Conservation (phyloP, 805 yeast genomes). For the Cyberlindnera suaveolens region DNA sequence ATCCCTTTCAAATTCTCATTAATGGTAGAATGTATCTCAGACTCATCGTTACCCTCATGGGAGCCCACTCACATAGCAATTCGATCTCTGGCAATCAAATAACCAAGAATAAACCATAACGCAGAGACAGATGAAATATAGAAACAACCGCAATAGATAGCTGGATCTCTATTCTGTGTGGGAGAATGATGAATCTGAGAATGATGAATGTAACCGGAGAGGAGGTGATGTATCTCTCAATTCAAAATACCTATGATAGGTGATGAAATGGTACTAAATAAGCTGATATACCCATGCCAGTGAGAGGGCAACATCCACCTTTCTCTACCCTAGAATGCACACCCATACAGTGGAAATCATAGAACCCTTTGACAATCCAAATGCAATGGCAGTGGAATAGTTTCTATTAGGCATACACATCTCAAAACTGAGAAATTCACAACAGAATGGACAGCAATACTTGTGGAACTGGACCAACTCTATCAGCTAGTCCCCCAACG, state of each 20-base stretch:
- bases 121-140: constrained; percentile 40
- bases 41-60: constrained; percentile 24
- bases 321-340: constrained; percentile 46
- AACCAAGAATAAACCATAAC: constrained; percentile 45
- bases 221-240: constrained; percentile 29
- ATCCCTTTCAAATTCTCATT: constrained; percentile 1
- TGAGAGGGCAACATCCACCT: constrained; percentile 41
- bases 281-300: constrained; percentile 50
- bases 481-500: constrained; percentile 46
- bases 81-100: constrained; percentile 45
- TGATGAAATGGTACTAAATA: constrained; percentile 46
- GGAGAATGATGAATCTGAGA: too few species aligned
- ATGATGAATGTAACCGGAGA: constrained; percentile 24
- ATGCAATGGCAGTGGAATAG: constrained; percentile 47
- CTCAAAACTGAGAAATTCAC: constrained; percentile 37
- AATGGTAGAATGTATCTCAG: constrained; percentile 11
- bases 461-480: constrained; percentile 47
- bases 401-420: constrained; percentile 56
- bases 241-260: constrained; percentile 52
- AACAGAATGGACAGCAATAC: constrained; percentile 30
- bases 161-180: constrained; percentile 43
- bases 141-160: constrained; percentile 51
- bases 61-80: constrained; percentile 19
- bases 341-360: constrained; percentile 61
- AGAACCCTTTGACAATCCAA: constrained; percentile 47